These are phyloP conservation scores for Backusella australiensis DNA, from an alignment of 192 early-diverging fungal genomes.

Conservation along the genomic window DNA sequence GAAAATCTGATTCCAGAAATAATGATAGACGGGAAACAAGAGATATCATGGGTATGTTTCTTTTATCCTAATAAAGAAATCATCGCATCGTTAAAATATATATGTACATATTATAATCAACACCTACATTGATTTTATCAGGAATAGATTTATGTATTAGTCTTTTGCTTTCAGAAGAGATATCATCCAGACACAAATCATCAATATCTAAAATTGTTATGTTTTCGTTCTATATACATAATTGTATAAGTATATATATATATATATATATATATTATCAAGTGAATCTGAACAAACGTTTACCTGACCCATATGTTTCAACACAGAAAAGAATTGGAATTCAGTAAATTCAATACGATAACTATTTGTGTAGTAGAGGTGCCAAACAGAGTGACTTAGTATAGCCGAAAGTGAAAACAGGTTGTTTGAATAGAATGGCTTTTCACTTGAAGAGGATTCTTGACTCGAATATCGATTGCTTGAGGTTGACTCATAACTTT, in stretches of 20 bases:
- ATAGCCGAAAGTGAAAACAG: conserved; percentile 16
- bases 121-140: conserved; percentile 40
- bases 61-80: conserved; percentile 35
- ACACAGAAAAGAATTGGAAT: conserved; percentile 44
- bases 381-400: conserved; percentile 22
- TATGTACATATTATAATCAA: not conserved
- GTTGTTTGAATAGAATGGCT: not conserved
- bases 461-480: not conserved
- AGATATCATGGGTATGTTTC: conserved; percentile 54
- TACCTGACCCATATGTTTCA: conserved; percentile 39
- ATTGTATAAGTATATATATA: not conserved
- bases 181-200: conserved; percentile 43
- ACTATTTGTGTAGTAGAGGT: conserved; percentile 9
- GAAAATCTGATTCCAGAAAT: conserved; percentile 49
- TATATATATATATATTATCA: not conserved
- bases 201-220: conserved; percentile 51
- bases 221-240: conserved; percentile 38
- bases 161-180: conserved; percentile 12
- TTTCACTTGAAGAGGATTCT: conserved; percentile 4
- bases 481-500: not conserved
- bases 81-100: too few species aligned
- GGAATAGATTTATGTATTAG: conserved; percentile 44
- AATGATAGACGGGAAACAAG: conserved; percentile 48
- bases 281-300: not conserved
- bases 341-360: conserved; percentile 39